Conservation (phyloP, 352 stramenopile species). For the Globisporangium middletonii region DNA sequence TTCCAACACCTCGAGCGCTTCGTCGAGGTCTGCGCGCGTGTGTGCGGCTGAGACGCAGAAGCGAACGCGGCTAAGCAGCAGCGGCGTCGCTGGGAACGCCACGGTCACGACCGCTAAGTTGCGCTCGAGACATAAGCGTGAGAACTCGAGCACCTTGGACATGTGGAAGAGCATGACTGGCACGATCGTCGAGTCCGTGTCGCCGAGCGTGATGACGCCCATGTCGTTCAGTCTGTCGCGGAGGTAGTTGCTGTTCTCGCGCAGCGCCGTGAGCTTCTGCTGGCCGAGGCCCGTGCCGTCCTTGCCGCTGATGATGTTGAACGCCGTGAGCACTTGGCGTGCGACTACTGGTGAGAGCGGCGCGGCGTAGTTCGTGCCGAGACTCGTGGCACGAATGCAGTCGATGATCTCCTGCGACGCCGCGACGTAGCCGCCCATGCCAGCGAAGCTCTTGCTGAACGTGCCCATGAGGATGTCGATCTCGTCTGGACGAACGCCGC, state of each 20-base stretch:
- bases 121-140: constrained; percentile 78
- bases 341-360: constrained; percentile 44
- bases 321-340: constrained; percentile 24
- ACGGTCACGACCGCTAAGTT: constrained; percentile 92
- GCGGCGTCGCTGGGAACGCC: constrained; percentile 90
- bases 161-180: constrained; percentile 94
- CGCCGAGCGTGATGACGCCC: constrained; percentile 72
- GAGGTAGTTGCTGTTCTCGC: constrained; percentile 95
- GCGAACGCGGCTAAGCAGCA: constrained; percentile 78
- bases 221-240: constrained; percentile 80
- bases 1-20: constrained; percentile 75
- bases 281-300: constrained; percentile 87
- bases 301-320: constrained; percentile 87
- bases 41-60: constrained; percentile 93
- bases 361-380: constrained; percentile 36
- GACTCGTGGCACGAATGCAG: constrained; percentile 32
- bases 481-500: constrained; percentile 92
- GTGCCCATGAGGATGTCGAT: constrained; percentile 99
- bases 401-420: constrained; percentile 67
- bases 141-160: constrained; percentile 92
- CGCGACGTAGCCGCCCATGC: constrained; percentile 98
- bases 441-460: constrained; percentile 98
- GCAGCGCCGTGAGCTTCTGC: constrained; percentile 70
- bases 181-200: constrained; percentile 94
- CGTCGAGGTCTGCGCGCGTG: constrained; percentile 80